These are phyloP conservation scores for Auriscalpium microsporum DNA, from an alignment of 768 basidiomycete species.

Conservation along the genomic window DNA sequence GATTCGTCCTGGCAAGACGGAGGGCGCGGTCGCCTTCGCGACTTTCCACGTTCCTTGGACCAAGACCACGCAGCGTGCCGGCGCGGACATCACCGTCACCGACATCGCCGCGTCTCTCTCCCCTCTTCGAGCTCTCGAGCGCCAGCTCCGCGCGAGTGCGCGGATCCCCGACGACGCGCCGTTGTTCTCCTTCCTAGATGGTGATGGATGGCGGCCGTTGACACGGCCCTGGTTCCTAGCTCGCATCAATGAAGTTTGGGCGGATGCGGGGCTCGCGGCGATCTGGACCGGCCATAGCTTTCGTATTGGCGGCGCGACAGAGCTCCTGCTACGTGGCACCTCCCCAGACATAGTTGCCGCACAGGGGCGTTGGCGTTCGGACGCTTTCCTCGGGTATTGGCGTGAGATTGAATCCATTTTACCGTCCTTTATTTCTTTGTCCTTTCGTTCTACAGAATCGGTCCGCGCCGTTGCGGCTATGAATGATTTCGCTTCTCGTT, in stretches of 20 bases:
- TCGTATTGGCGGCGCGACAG: slow-evolving; percentile 19
- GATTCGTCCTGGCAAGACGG: not conserved
- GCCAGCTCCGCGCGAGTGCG: not conserved
- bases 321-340: slow-evolving; percentile 13
- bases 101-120: not conserved
- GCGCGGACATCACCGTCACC: not conserved
- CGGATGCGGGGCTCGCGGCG: not conserved
- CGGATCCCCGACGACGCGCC: not conserved
- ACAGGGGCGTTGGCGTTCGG: slow-evolving; percentile 17
- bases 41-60: not conserved
- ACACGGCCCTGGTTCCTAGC: slow-evolving; percentile 5
- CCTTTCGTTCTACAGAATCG: not conserved
- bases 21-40: not conserved
- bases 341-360: slow-evolving; percentile 15
- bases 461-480: not conserved
- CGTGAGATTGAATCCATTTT: slow-evolving; percentile 11
- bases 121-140: not conserved
- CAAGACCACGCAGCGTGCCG: not conserved
- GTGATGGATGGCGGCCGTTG: slow-evolving; percentile 1
- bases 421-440: slow-evolving; percentile 3
- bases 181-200: not conserved
- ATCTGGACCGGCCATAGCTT: slow-evolving; percentile 14
- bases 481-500: not conserved
- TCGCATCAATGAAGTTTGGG: slow-evolving; percentile 11
- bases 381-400: slow-evolving; percentile 20